phyloP scores from a whole-genome alignment of 2,329 filamentous ascomycete genomes.

The Cercospora brassicicola region DNA sequence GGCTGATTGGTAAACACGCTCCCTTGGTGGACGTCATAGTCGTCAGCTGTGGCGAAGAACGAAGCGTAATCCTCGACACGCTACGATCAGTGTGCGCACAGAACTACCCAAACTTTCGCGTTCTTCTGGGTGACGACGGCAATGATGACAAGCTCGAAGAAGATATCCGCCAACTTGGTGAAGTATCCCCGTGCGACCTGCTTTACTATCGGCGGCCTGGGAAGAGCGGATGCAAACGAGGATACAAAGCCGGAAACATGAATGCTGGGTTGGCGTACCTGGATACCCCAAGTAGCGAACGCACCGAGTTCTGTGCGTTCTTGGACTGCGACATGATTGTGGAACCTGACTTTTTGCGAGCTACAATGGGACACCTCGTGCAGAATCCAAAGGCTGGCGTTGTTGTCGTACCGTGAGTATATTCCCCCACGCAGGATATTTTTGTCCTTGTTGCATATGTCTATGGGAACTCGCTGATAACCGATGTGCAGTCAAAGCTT shows the following conservation, averaged over 20 bases:
- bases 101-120: constrained; percentile 44
- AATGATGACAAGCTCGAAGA: constrained; percentile 39
- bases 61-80: constrained; percentile 46
- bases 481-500: constrained; percentile 9
- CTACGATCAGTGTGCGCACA: constrained; percentile 41
- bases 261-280: constrained; percentile 53
- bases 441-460: too few species aligned
- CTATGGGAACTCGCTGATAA: not conserved
- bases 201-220: constrained; percentile 43
- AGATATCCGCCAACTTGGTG: constrained; percentile 40
- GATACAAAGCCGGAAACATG: constrained; percentile 67
- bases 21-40: constrained; percentile 49
- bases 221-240: constrained; percentile 40
- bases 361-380: constrained; percentile 57
- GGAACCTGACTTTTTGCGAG: constrained; percentile 60
- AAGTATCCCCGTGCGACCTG: constrained; percentile 43
- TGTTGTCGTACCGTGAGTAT: not conserved
- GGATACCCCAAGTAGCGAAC: too few species aligned
- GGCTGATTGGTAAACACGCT: constrained; percentile 29
- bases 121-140: constrained; percentile 47
- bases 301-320: constrained; percentile 55
- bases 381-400: not conserved
- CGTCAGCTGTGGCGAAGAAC: constrained; percentile 48
- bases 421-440: too few species aligned
- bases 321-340: constrained; percentile 70